Conservation (phyloP, 495 filamentous ascomycete species). For the Parmelia sp. region DNA sequence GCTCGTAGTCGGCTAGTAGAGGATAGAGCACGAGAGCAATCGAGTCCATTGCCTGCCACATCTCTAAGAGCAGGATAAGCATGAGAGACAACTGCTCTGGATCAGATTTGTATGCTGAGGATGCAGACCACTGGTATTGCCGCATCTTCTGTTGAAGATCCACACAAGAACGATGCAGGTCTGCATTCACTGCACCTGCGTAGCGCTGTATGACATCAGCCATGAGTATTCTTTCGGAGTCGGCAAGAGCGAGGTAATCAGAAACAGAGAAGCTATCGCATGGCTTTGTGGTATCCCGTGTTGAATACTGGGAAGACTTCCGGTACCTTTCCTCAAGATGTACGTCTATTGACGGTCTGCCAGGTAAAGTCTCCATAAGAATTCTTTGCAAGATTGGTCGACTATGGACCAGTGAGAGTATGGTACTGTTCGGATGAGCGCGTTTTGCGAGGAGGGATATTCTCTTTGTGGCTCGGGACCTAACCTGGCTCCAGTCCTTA, state of each 20-base stretch:
- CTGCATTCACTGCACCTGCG: background rate
- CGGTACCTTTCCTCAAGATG: constrained; percentile 7
- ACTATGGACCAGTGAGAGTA: constrained; percentile 22
- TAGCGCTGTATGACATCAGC: background rate
- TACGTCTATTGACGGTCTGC: constrained; percentile 1
- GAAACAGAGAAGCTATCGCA: background rate
- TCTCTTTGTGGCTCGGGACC: constrained; percentile 25
- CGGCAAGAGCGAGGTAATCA: constrained; percentile 3
- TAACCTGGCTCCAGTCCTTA: constrained; percentile 32
- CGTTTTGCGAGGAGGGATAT: constrained; percentile 37
- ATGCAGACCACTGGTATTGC: constrained; percentile 31
- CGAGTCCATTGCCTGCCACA: constrained; percentile 46
- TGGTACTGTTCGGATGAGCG: constrained; percentile 24
- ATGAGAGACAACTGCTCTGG: constrained; percentile 49
- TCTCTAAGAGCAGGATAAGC: constrained; percentile 52
- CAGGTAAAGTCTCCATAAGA: constrained; percentile 6
- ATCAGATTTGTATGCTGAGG: constrained; percentile 39
- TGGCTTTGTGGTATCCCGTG: background rate
- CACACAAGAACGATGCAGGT: constrained; percentile 27
- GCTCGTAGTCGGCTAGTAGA: constrained; percentile 47
- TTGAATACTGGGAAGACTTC: background rate
- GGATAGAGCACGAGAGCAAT: constrained; percentile 37
- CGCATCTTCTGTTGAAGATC: constrained; percentile 35
- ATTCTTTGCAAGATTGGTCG: constrained; percentile 31
- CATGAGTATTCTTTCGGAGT: background rate